phyloP scores from a whole-genome alignment of 2,329 filamentous ascomycete genomes.

The Dactylellina leptospora region DNA sequence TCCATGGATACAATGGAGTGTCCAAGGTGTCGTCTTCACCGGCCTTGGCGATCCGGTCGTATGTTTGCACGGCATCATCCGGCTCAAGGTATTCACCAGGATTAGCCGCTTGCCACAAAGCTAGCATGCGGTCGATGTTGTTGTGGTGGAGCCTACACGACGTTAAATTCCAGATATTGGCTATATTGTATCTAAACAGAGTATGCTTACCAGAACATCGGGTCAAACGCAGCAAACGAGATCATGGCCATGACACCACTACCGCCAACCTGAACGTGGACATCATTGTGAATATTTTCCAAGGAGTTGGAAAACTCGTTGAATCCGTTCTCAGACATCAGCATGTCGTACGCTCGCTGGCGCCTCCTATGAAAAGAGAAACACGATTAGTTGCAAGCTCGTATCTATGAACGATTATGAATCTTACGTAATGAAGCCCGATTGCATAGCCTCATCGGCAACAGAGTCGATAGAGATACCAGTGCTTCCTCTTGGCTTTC shows the following conservation, averaged over 20 bases:
- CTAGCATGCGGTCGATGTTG: constrained; percentile 57
- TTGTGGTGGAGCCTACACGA: constrained; percentile 44
- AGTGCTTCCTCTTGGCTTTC: neutral
- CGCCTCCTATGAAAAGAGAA: constrained; percentile 29
- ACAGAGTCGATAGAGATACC: constrained; percentile 15
- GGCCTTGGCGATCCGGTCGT: constrained; percentile 22
- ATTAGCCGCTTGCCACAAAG: constrained; percentile 57
- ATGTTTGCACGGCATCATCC: constrained; percentile 49
- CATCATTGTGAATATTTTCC: constrained; percentile 57
- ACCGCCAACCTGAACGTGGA: constrained; percentile 54
- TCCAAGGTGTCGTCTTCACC: constrained; percentile 34
- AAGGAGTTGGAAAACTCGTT: constrained; percentile 53
- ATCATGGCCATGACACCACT: constrained; percentile 57
- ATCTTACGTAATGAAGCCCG: constrained; percentile 45
- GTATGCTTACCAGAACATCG: constrained; percentile 56
- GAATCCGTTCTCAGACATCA: constrained; percentile 50
- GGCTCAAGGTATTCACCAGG: constrained; percentile 44
- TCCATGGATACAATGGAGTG: constrained; percentile 56
- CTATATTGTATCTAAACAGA: neutral
- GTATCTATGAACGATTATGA: neutral
- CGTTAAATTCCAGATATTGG: neutral
- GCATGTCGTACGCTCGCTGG: constrained; percentile 55
- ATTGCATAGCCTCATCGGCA: constrained; percentile 53
- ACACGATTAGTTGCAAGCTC: neutral
- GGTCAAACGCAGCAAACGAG: constrained; percentile 57